phyloP scores from a whole-genome alignment of 2,329 filamentous ascomycete species.

The Talaromyces atroroseus region DNA sequence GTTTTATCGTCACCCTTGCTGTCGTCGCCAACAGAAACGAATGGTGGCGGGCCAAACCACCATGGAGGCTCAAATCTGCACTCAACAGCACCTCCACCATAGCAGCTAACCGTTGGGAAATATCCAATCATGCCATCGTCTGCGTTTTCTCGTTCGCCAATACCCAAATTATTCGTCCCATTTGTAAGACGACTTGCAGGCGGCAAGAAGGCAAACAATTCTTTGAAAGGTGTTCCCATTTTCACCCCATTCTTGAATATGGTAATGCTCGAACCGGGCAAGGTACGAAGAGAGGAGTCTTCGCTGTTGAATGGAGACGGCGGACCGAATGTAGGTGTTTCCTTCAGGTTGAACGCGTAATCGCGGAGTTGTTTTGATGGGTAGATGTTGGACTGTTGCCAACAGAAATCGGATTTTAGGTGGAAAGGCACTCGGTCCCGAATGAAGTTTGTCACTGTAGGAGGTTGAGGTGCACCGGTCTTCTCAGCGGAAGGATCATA shows the following conservation, averaged over 20 bases:
- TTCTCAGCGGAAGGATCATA: conserved; percentile 81
- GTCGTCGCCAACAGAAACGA: conserved; percentile 15
- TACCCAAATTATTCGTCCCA: conserved; percentile 38
- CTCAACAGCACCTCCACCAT: conserved; percentile 83
- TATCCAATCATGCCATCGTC: conserved; percentile 96
- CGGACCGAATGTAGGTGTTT: conserved; percentile 41
- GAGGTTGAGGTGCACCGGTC: conserved; percentile 28
- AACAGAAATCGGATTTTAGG: conserved; percentile 89
- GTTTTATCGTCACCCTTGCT: conserved; percentile 28
- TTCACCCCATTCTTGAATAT: conserved; percentile 88
- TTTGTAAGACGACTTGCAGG: conserved; percentile 62
- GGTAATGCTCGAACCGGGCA: conserved; percentile 79
- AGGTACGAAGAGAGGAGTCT: conserved; percentile 72
- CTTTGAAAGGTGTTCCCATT: conserved; percentile 81
- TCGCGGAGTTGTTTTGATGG: conserved; percentile 84
- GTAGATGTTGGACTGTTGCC: conserved; percentile 63
- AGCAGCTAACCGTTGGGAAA: conserved; percentile 88
- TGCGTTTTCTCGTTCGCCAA: conserved; percentile 75
- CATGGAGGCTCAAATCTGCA: conserved; percentile 93
- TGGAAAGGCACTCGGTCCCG: conserved; percentile 92
- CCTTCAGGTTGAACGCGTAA: conserved; percentile 42
- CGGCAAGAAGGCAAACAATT: conserved; percentile 84
- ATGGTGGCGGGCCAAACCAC: conserved; percentile 71
- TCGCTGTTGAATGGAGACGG: conserved; percentile 58
- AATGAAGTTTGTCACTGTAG: conserved; percentile 72